Base-by-base conservation (phyloP, 208 protist species). In the Crithidia expoeki region DNA sequence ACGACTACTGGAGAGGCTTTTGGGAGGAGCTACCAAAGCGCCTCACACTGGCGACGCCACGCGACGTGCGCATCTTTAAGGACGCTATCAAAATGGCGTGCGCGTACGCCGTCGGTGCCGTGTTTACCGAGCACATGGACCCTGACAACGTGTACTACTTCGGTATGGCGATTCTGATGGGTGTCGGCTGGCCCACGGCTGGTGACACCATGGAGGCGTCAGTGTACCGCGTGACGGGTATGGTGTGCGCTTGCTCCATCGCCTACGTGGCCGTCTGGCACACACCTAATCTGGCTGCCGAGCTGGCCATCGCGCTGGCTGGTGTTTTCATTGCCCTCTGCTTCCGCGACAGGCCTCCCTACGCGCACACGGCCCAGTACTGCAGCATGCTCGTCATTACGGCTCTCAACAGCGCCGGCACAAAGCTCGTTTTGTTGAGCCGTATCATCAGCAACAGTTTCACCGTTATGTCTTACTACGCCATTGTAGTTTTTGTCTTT, bases 41-140 rank as follows among this genome's bases (percentile, higher is more conserved):
- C 21, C 23, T 90, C 5, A 87, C 83, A 23, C 64, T 89, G 12
- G 82, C 81, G 17, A 88, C 87, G 19, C 79, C 83, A 12, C 74
- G 76, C 28, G 87, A 93, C 76, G 80, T 93, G 17, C 83, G 87
- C 14, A 27, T 93, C 47, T 70, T 77, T 30, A 93, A 93, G 72
- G 84, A 93, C 68, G 72, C 76, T n/a, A 83, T 89, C 38, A 77
- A 78, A 33, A 72, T 83, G 55, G 65, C 81, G 10, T 74, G 71
- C 44, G 87, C 65, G 46, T 89, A 86, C 64, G 79, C 72, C 5
- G 53, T 88, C 2, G 82, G 74, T n/a, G 75, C 71, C 33, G 56
- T 79, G 68, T 88, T 66, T 51, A 82, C 85, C n/a, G 52, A 76
- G 9, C 75, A 87, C 69, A 78, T 75, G 21, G 82, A 88, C 60